Evolutionary conservation across 441 rosid genomes (phyloP), one percentile per base, ranked within the genome.

Genomic region (Croton setiger): DNA sequence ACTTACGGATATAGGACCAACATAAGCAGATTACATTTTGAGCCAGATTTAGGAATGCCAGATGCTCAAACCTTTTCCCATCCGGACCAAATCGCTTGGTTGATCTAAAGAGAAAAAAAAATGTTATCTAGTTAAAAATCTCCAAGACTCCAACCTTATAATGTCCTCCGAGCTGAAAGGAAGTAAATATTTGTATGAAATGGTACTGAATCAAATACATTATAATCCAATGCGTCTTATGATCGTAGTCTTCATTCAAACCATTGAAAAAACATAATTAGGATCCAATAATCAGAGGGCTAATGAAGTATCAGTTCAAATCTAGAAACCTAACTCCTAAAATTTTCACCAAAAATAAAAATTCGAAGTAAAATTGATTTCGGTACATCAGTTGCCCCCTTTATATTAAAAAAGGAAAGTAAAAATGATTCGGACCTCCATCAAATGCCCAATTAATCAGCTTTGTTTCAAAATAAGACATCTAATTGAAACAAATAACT

Each of bases 1-100:
- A 76, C 97, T 90, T 78, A 92, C 98, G 88, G 71, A 87, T 87
- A 60, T 74, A 92, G 56, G 98, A 92, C 94, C 97, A 92, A 44
- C 84, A 68, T 65, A 90, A 86, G 76, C 98, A 90, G 39, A 90
- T 83, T 12, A 92, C 90, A 82, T 83, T 91, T 55, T 91, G 97
- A 35, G 97, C 94, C 83, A 94, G 82, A 76, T 94, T 92, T 51
- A 91, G 75, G 70, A 90, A 92, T 11, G 99, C 93, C 18, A 94
- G 83, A 64, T 92, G 97, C 81, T 92, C 97, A 39, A 94, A 94
- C 68, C 98, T 85, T 84, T 78, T 83, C 79, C 90, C 91, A 57
- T 88, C 96, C 0, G 88, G 73, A 70, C 97, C 98, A 33, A 94
- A 94, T 68, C 88, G 83, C 85, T 94, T 92, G 18, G 96, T 94